Evolutionary conservation across 2,329 filamentous ascomycete species (phyloP).

Genomic region (Diaporthe vexans): DNA sequence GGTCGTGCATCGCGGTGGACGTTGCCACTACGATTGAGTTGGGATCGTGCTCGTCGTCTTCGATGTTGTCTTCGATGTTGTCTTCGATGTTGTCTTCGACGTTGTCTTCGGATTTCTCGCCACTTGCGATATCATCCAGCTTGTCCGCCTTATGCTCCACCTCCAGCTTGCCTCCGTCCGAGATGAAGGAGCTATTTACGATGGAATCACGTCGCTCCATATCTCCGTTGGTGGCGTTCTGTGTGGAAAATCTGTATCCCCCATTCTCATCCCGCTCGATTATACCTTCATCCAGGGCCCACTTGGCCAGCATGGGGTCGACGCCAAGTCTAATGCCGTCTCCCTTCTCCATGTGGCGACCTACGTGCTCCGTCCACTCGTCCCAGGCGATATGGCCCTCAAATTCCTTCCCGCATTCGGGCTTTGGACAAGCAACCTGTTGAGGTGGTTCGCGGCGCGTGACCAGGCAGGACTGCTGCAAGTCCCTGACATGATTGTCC

Average conservation of each 20-base stretch:
- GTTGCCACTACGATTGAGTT: constrained; percentile 51
- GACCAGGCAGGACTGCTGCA: constrained; percentile 82
- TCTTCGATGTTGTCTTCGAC: constrained; percentile 46
- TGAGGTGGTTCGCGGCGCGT: constrained; percentile 78
- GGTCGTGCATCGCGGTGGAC: constrained; percentile 49
- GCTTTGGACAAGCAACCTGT: constrained; percentile 77
- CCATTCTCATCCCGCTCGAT: constrained; percentile 70
- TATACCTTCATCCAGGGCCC: constrained; percentile 75
- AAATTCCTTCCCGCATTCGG: constrained; percentile 80
- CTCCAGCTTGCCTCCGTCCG: constrained; percentile 33
- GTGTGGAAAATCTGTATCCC: constrained; percentile 67
- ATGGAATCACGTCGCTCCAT: constrained; percentile 44
- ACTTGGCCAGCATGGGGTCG: constrained; percentile 69
- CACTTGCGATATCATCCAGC: constrained; percentile 24
- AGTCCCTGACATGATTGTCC: constrained; percentile 76
- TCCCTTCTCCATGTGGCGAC: constrained; percentile 86
- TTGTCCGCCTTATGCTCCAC: constrained; percentile 30
- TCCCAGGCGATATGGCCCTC: constrained; percentile 85
- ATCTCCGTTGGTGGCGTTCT: constrained; percentile 52
- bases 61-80: too few species aligned
- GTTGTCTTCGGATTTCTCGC: constrained; percentile 45
- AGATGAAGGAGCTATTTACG: constrained; percentile 39
- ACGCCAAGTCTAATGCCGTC: constrained; percentile 71
- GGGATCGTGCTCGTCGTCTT: constrained; percentile 48
- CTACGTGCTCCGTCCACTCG: constrained; percentile 92